phyloP scores from a whole-genome alignment of 2,329 filamentous ascomycete genomes.

The Pyrenochaeta sp. region DNA sequence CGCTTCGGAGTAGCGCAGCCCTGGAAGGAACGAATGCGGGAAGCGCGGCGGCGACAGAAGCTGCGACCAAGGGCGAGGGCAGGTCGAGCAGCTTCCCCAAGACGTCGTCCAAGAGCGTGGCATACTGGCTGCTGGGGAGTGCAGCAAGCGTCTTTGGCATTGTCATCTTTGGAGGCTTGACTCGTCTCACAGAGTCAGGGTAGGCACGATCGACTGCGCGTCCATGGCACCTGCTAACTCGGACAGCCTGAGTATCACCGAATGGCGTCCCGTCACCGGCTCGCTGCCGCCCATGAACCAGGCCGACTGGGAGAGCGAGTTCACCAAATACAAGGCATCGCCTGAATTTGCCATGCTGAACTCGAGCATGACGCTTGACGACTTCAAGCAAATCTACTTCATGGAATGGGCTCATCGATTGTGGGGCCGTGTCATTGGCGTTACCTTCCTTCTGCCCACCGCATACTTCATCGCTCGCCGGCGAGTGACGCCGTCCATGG shows the following conservation, averaged over 20 bases:
- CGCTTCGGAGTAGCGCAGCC: slow-evolving; percentile 34
- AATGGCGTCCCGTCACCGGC: slow-evolving; percentile 97
- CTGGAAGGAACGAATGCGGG: slow-evolving; percentile 23
- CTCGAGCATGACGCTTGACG: slow-evolving; percentile 87
- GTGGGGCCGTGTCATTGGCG: slow-evolving; percentile 90
- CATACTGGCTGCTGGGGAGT: slow-evolving; percentile 91
- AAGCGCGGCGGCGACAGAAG: slow-evolving; percentile 19
- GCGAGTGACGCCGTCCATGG: slow-evolving; percentile 80
- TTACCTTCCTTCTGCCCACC: slow-evolving; percentile 88
- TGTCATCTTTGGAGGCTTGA: slow-evolving; percentile 93
- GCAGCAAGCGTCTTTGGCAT: slow-evolving; percentile 96
- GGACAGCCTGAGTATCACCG: slow-evolving; percentile 88
- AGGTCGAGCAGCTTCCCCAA: slow-evolving; percentile 60
- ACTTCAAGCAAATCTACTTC: slow-evolving; percentile 99
- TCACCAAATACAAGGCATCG: slow-evolving; percentile 88
- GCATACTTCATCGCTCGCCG: slow-evolving; percentile 85
- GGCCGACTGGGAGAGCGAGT: slow-evolving; percentile 90
- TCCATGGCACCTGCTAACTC: slow-evolving; percentile 23
- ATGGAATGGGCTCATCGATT: slow-evolving; percentile 98
- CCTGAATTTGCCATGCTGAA: slow-evolving; percentile 94
- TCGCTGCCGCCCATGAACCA: slow-evolving; percentile 81
- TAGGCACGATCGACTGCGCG: slow-evolving; percentile 54
- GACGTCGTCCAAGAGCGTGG: slow-evolving; percentile 77
- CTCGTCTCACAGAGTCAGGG: slow-evolving; percentile 94
- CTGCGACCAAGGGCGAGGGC: slow-evolving; percentile 15